phyloP scores from a whole-genome alignment of 1,284 basidiomycete genomes.

The Amylostereum chailletii region DNA sequence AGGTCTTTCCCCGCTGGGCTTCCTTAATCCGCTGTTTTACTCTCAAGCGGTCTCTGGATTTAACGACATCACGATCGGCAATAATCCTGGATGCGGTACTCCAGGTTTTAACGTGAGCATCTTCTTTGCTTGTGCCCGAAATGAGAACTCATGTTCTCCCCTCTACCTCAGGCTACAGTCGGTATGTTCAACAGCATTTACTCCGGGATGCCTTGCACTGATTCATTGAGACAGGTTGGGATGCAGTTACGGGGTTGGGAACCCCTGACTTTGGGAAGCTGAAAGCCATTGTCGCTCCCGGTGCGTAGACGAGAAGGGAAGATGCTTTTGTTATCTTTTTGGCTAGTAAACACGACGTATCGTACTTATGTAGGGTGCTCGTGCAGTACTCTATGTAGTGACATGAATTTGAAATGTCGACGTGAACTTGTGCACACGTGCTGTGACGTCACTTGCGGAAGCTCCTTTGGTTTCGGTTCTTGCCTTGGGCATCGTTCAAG shows the following conservation, averaged over 20 bases:
- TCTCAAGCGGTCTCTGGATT: slow-evolving; percentile 27
- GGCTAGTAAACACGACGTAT: too few relatives aligned
- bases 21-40: slow-evolving; percentile 55
- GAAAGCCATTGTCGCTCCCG: slow-evolving; percentile 13
- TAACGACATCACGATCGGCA: slow-evolving; percentile 45
- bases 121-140: background rate
- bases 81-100: slow-evolving; percentile 52
- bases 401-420: too few relatives aligned
- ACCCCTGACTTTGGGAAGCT: slow-evolving; percentile 37
- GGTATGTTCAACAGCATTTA: too few relatives aligned
- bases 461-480: too few relatives aligned
- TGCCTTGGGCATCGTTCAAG: too few relatives aligned
- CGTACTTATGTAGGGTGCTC: too few relatives aligned
- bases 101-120: slow-evolving; percentile 35
- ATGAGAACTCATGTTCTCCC: background rate
- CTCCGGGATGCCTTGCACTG: too few relatives aligned
- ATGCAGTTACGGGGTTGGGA: slow-evolving; percentile 42
- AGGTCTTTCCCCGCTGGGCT: slow-evolving; percentile 39
- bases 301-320: too few relatives aligned
- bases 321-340: too few relatives aligned
- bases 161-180: slow-evolving; percentile 19
- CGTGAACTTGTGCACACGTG: too few relatives aligned
- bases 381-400: too few relatives aligned
- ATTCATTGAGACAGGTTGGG: slow-evolving; percentile 28
- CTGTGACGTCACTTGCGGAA: too few relatives aligned